Evolutionary conservation across 2,329 filamentous ascomycete genomes (phyloP).

Genomic region (Nemania sp.): DNA sequence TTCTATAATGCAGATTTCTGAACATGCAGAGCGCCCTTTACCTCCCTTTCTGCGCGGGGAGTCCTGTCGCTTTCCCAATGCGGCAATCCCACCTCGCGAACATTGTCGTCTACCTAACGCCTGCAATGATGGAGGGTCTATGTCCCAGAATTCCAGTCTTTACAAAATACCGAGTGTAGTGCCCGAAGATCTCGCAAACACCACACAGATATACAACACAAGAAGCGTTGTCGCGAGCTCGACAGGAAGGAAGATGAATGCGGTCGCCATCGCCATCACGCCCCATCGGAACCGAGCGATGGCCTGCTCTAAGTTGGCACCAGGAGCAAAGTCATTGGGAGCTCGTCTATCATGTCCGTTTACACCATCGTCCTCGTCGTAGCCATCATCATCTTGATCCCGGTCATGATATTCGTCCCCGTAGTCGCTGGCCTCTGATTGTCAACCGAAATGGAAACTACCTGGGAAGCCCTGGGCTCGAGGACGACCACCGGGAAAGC

Average conservation of each 20-base stretch:
- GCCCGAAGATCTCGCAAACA: conserved; percentile 48
- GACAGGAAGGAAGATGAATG: conserved; percentile 50
- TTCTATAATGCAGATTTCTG: conserved; percentile 37
- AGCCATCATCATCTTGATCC: conserved; percentile 51
- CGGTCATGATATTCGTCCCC: conserved; percentile 49
- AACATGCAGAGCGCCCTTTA: conserved; percentile 6
- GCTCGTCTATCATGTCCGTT: conserved; percentile 34
- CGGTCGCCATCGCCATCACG: conserved; percentile 45
- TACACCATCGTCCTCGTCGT: conserved; percentile 48
- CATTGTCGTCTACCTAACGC: conserved; percentile 45
- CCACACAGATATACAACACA: conserved; percentile 50
- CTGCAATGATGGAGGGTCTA: conserved; percentile 49
- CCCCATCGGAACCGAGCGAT: conserved; percentile 49
- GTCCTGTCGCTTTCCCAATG: conserved; percentile 23
- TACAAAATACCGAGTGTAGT: conserved; percentile 46
- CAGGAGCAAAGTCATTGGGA: conserved; percentile 34
- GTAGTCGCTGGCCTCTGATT: conserved; percentile 51
- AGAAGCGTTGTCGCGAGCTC: conserved; percentile 49
- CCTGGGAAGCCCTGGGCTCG: conserved; percentile 59
- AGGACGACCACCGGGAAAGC: conserved; percentile 62
- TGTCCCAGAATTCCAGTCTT: conserved; percentile 42
- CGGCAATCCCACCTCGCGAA: conserved; percentile 35
- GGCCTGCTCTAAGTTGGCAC: conserved; percentile 40
- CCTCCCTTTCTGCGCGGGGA: conserved; percentile 24
- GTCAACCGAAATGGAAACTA: conserved; percentile 70